Evolutionary conservation across 768 basidiomycete species (phyloP), one percentile per base, ranked within the genome.

Genomic region (Lentinula raphanica): DNA sequence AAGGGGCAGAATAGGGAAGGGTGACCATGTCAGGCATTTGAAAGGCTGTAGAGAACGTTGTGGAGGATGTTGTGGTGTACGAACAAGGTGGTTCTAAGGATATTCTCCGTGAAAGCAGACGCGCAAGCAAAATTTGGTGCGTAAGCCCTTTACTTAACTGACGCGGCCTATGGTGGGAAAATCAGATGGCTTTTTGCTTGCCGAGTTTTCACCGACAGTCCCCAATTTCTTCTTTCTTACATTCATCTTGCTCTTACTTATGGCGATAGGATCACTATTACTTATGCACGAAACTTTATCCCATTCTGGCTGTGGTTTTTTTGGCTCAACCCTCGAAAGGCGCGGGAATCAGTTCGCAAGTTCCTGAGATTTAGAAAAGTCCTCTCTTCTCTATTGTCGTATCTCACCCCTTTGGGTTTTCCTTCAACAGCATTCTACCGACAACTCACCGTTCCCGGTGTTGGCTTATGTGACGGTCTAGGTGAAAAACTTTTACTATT

Each of bases 1-100:
- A 32, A 28, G 27, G n/a, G 40, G 51, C 23, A 17, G 56, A 23
- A 36, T 72, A 70, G 1, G 72, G 64, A 42, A 73, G 58, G 23
- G 75, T 69, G 45, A 74, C 65, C 70, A 76, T 76, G 62, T 69
- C 73, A 28, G 70, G 71, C 72, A 76, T 76, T 56, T 56, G n/a
- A 17, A 9, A 44, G 8, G 42, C 7, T 44, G 23, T 21, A 5
- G 19, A 44, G 21, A 21, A 12, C 23, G 23, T 3, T 44, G 23
- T 27, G 35, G 51, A 39, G 3, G 36, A 2, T 25, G 13, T 44
- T 5, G 42, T 44, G 19, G 19, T 21, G 6, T 25, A 21, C 8
- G 6, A 12, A 23, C 42, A 21, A 44, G 7, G 42, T 23, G 42
- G 42, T 44, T 44, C 42, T 44, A 6, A 44, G 21, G 21, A 44